Evolutionary conservation across 2,329 filamentous ascomycete genomes (phyloP).

Genomic region (Fusarium sp.): DNA sequence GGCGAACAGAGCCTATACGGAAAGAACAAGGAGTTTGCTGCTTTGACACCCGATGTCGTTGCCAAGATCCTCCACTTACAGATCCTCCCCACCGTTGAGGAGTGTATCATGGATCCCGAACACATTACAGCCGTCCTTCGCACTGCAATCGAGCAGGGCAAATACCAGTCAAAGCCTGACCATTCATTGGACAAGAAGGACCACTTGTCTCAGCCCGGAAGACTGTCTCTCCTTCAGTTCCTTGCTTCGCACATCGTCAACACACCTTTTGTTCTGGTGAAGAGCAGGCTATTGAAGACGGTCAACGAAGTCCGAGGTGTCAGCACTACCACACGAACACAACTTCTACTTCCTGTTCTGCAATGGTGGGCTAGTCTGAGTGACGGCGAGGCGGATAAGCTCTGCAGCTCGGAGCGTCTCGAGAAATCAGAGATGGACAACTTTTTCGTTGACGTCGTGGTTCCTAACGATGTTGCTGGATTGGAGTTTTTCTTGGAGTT

Average conservation of each 20-base stretch:
- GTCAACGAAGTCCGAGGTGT: conserved; percentile 80
- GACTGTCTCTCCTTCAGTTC: conserved; percentile 76
- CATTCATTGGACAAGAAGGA: conserved; percentile 63
- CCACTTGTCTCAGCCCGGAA: conserved; percentile 69
- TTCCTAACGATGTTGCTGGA: conserved; percentile 65
- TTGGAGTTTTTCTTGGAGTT: conserved; percentile 65
- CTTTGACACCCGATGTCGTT: conserved; percentile 69
- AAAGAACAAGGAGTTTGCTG: conserved; percentile 63
- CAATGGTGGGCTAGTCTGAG: conserved; percentile 74
- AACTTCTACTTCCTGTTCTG: conserved; percentile 81
- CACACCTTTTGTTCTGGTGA: conserved; percentile 77
- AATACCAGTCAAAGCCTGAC: conserved; percentile 52
- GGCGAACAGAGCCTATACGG: conserved; percentile 76
- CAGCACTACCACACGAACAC: conserved; percentile 75
- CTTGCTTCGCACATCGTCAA: conserved; percentile 78
- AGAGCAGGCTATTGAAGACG: conserved; percentile 77
- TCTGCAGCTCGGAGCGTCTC: conserved; percentile 56
- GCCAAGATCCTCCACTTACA: conserved; percentile 73
- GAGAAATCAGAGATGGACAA: conserved; percentile 59
- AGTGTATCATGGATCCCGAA: conserved; percentile 83
- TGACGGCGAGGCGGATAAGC: conserved; percentile 62
- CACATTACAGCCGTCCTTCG: conserved; percentile 75
- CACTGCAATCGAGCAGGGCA: conserved; percentile 56
- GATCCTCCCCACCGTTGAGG: conserved; percentile 83
- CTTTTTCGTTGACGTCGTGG: conserved; percentile 64